Percentiles rank a stretch among this genome's conserved stretches.
phyloP scores from a whole-genome alignment of 1,284 basidiomycete genomes.

The Fomitopsis palustris region DNA sequence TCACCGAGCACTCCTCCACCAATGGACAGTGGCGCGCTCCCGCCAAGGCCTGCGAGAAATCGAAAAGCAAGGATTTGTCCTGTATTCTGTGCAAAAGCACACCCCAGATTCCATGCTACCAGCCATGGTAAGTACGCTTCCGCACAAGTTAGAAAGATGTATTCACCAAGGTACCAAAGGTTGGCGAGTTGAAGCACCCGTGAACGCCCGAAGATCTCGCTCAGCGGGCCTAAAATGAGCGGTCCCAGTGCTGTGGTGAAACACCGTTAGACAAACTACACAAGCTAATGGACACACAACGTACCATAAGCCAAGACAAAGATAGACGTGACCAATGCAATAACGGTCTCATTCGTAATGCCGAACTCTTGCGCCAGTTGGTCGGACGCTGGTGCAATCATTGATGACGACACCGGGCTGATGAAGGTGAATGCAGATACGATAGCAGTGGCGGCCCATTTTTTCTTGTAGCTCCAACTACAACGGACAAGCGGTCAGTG shows the following conservation, averaged over 20 bases:
- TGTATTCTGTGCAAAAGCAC: conserved; percentile 60
- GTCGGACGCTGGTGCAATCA: conserved; percentile 64
- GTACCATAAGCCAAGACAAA: conserved; percentile 70
- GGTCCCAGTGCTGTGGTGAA: conserved; percentile 45
- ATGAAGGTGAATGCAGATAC: conserved; percentile 68
- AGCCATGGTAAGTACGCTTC: not conserved
- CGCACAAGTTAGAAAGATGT: not conserved
- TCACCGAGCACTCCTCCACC: conserved; percentile 50
- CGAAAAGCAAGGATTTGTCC: conserved; percentile 61
- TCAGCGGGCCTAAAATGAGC: conserved; percentile 51
- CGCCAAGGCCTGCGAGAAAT: conserved; percentile 61
- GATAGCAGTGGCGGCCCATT: conserved; percentile 60
- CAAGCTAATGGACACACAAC: not conserved
- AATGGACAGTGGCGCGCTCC: conserved; percentile 56
- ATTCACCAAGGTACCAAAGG: conserved; percentile 55
- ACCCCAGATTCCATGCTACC: conserved; percentile 62
- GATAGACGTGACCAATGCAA: conserved; percentile 61
- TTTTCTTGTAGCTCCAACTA: conserved; percentile 57
- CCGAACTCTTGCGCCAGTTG: conserved; percentile 54
- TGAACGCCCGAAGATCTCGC: conserved; percentile 45
- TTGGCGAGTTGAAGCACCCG: conserved; percentile 49
- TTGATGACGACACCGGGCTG: conserved; percentile 64
- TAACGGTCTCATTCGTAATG: conserved; percentile 46
- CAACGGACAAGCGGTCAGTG: conserved; percentile 19
- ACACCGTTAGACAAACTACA: not conserved